Evolutionary conservation across 306 rosid species (phyloP).

Genomic region (Luffa acutangula): DNA sequence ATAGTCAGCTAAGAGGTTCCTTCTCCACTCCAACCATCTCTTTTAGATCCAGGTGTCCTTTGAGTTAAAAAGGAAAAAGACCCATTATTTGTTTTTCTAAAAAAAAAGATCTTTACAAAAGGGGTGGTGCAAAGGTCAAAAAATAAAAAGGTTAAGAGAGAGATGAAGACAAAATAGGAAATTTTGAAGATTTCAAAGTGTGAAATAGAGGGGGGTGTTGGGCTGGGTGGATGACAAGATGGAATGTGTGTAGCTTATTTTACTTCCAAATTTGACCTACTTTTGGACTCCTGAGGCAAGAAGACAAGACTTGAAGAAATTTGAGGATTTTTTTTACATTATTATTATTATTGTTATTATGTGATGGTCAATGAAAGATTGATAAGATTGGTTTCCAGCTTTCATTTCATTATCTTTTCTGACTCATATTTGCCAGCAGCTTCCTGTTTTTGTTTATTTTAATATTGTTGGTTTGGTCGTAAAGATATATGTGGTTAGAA

Average conservation of each 20-base stretch:
- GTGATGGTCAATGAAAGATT: slow-evolving; percentile 3
- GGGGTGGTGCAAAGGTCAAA: not conserved
- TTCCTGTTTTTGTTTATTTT: not conserved
- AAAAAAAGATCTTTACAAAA: not conserved
- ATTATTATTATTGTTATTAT: not conserved
- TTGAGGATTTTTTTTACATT: not conserved
- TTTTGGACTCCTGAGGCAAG: not conserved
- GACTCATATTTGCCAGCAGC: not conserved
- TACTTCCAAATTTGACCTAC: slow-evolving; percentile 2
- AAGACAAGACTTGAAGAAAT: not conserved
- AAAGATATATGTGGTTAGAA: not conserved
- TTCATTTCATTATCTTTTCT: slow-evolving; percentile 8
- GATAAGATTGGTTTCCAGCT: slow-evolving; percentile 11
- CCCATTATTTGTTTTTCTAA: not conserved
- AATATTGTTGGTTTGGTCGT: not conserved
- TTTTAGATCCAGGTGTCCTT: slow-evolving; percentile 2
- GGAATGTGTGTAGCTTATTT: slow-evolving; percentile 9
- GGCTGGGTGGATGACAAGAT: slow-evolving; percentile 8
- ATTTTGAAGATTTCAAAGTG: not conserved
- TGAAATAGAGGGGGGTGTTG: not conserved
- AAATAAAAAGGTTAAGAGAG: not conserved
- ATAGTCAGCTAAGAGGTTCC: not conserved
- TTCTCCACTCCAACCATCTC: not conserved
- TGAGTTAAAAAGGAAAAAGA: not conserved
- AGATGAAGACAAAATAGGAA: slow-evolving; percentile 7